Evolutionary conservation across 176 grass and related monocot species (phyloP), one percentile per base, ranked within the genome.

Genomic region (Canna indica): DNA sequence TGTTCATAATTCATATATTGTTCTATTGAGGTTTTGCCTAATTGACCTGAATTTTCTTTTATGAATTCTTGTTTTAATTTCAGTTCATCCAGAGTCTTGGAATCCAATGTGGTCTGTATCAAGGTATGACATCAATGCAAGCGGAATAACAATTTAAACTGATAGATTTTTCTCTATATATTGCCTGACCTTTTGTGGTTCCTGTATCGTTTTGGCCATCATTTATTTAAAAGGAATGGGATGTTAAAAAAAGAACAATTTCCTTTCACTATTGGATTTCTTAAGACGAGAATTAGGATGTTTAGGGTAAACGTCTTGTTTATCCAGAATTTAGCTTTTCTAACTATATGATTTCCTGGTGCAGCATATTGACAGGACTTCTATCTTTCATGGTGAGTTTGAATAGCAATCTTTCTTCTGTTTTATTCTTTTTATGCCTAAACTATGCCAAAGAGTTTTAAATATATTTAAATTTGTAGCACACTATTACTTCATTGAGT

Each of bases 81-180:
- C 73, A 99, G 95, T 99, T 90, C 90, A 99, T 79, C 90, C 84
- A 29, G 95, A 99, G 82, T 93, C 95, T 47, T 99, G 95, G 95
- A 94, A 94, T 90, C 95, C 95, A 75, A 99, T 99, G 89, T 99
- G 95, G 90, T 99, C 95, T 73, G 95, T 94, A 61, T 86, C 90
- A 78, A 99, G 95, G 95, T 99, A 82, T 18, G 73, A 25, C 36
- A 45, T 27, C 22, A 27, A n/a, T 27, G 25, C 8, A 18, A 44
- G 50, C 13, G 4, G 52, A 22, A 29, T 2, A 42, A 60, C 7
- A 2, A 66, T 38, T 13, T 66, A 24, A 10, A 6, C 3, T 13
- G 35, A 22, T 11, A n/a, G 6, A 39, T 38, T n/a, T 66, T 66
- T 48, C 14, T 32, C 2, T 31, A 25, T 48, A 28, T 9, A 6